Percentiles rank a stretch among this genome's conserved stretches.
phyloP scores from a whole-genome alignment of 106 monocot genomes.

The Phalaenopsis aphrodite region DNA sequence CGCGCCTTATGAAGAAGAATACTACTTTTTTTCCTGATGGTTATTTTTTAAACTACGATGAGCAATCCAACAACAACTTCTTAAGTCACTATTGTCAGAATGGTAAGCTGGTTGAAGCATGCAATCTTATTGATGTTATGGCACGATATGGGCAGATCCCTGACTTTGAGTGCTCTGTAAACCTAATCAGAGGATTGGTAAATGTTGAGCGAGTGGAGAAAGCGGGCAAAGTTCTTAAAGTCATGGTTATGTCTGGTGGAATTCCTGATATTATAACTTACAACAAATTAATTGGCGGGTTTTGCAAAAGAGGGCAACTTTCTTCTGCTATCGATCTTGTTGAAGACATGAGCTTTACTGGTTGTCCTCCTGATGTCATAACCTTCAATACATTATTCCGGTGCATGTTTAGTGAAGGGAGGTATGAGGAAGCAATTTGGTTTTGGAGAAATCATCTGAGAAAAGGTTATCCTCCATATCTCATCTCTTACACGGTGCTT shows the following conservation, averaged over 20 bases:
- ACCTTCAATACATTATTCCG: conserved; percentile 70
- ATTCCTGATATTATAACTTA: conserved; percentile 63
- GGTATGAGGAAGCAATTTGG: conserved; percentile 37
- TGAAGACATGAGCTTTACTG: conserved; percentile 53
- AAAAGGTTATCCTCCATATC: conserved; percentile 52
- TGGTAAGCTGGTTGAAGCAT: conserved; percentile 54
- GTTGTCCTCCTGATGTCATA: conserved; percentile 67
- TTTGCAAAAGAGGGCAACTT: conserved; percentile 51
- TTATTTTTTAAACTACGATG: conserved; percentile 33
- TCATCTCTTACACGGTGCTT: conserved; percentile 58
- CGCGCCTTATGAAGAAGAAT: conserved; percentile 5
- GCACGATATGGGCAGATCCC: conserved; percentile 59
- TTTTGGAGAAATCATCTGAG: conserved; percentile 62
- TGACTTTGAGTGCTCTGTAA: conserved; percentile 40
- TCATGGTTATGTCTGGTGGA: conserved; percentile 65
- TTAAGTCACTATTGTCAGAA: conserved; percentile 37
- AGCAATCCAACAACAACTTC: conserved; percentile 36
- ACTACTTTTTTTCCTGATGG: conserved; percentile 19
- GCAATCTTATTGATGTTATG: conserved; percentile 63
- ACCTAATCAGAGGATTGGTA: conserved; percentile 50
- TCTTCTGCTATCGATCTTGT: conserved; percentile 26
- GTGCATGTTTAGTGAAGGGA: conserved; percentile 36
- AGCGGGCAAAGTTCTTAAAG: conserved; percentile 31
- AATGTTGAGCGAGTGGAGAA: conserved; percentile 41
- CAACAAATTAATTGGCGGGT: conserved; percentile 64